These are phyloP conservation scores for Nitzschia sp. DNA, from an alignment of 108 stramenopile genomes.

Conservation along the genomic window DNA sequence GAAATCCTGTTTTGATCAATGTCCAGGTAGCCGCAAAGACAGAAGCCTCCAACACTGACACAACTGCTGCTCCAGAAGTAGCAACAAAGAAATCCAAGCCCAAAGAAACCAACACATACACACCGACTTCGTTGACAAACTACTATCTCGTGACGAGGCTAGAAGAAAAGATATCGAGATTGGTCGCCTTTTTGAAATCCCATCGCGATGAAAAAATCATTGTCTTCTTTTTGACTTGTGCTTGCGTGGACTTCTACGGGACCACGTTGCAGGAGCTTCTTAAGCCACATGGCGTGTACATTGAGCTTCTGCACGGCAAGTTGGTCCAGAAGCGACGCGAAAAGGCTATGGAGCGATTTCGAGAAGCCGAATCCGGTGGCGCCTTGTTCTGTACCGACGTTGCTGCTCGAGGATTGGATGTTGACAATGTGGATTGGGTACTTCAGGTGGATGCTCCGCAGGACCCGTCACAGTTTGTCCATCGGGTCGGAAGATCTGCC, in stretches of 20 bases:
- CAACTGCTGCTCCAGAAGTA: conserved; percentile 2
- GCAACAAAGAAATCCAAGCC: conserved; percentile 6
- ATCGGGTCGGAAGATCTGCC: conserved; percentile 96
- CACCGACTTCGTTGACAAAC: conserved; percentile 90
- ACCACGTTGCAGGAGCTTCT: conserved; percentile 60
- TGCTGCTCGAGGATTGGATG: conserved; percentile 97
- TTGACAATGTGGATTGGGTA: conserved; percentile 94
- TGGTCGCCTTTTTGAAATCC: conserved; percentile 77
- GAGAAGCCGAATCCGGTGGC: conserved; percentile 58
- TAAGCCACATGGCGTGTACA: conserved; percentile 26
- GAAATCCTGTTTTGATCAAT: conserved; percentile 94
- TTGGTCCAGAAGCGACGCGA: conserved; percentile 93
- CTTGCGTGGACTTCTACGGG: conserved; percentile 95
- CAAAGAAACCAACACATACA: conserved; percentile 51
- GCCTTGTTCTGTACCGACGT: conserved; percentile 97
- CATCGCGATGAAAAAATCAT: conserved; percentile 88
- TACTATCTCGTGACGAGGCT: conserved; percentile 82
- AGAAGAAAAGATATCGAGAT: conserved; percentile 84
- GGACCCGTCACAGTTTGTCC: conserved; percentile 95
- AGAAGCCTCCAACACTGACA: background rate
- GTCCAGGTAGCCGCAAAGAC: conserved; percentile 69
- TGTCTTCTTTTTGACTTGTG: conserved; percentile 97
- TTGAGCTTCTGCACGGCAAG: conserved; percentile 94
- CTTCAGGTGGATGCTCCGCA: conserved; percentile 97
- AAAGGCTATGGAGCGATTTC: conserved; percentile 87